These are phyloP conservation scores for Teratosphaeria destructans DNA, from an alignment of 2,329 filamentous ascomycete species.

Conservation along the genomic window DNA sequence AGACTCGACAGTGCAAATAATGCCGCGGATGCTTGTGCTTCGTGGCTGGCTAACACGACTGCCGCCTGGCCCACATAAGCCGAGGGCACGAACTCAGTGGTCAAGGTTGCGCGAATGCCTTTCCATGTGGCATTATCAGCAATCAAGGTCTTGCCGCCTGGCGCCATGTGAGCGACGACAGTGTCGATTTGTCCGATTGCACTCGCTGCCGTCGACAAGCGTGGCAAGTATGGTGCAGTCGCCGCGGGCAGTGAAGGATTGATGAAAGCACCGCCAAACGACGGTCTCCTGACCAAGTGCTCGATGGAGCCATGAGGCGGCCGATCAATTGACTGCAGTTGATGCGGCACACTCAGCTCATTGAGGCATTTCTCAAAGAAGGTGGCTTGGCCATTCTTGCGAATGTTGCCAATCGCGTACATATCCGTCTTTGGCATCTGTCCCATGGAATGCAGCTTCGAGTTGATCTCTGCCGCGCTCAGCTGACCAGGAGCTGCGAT, in stretches of 20 bases:
- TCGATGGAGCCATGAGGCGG: constrained; percentile 59
- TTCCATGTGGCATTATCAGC: constrained; percentile 82
- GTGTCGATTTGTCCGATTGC: constrained; percentile 76
- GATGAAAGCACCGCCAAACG: constrained; percentile 74
- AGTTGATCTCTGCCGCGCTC: constrained; percentile 77
- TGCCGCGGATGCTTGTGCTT: constrained; percentile 65
- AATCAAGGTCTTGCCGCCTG: constrained; percentile 47
- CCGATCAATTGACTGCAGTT: constrained; percentile 64
- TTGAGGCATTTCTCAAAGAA: constrained; percentile 62
- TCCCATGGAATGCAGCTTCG: constrained; percentile 65
- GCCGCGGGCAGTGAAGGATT: constrained; percentile 53
- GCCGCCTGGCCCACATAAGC: constrained; percentile 68
- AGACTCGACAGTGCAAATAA: constrained; percentile 71
- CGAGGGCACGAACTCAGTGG: constrained; percentile 69
- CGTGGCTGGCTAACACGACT: constrained; percentile 61
- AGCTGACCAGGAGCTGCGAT: constrained; percentile 79
- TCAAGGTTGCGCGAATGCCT: constrained; percentile 71
- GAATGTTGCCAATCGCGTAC: constrained; percentile 66
- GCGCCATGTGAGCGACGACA: constrained; percentile 53
- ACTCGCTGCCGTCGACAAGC: constrained; percentile 63
- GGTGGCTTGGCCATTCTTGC: constrained; percentile 65
- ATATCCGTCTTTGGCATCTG: constrained; percentile 70
- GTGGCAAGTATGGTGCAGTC: constrained; percentile 49
- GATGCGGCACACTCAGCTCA: constrained; percentile 69
- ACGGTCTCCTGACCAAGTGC: constrained; percentile 58